These are phyloP conservation scores for Onygenales sp. DNA, from an alignment of 2,329 filamentous ascomycete species.

Conservation along the genomic window DNA sequence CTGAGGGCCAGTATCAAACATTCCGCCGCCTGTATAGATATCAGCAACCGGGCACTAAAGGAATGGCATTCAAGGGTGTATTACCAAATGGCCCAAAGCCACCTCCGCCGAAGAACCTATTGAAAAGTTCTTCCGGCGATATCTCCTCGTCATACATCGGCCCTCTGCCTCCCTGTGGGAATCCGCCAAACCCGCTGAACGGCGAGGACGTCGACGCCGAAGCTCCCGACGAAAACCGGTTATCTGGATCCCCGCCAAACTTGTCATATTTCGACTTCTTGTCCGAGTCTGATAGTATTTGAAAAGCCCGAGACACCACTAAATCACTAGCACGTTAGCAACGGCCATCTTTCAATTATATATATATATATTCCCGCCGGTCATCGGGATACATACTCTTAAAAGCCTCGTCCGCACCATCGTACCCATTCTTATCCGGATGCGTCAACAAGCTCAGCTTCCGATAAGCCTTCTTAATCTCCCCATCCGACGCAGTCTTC, in stretches of 20 bases:
- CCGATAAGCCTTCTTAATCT: conserved; percentile 96
- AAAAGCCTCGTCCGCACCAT: conserved; percentile 93
- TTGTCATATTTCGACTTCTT: conserved; percentile 84
- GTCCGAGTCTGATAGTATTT: conserved; percentile 83
- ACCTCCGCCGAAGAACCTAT: conserved; percentile 77
- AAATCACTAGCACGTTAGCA: conserved; percentile 5
- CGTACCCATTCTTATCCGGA: conserved; percentile 97
- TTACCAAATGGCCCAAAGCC: conserved; percentile 60
- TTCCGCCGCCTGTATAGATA: conserved; percentile 35
- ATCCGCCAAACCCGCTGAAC: conserved; percentile 34
- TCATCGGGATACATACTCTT: conserved; percentile 52
- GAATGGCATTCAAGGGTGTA: conserved; percentile 11
- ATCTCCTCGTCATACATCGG: conserved; percentile 83
- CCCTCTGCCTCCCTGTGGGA: conserved; percentile 35
- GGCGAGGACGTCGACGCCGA: conserved; percentile 31
- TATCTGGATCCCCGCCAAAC: conserved; percentile 88
- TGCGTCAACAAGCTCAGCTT: conserved; percentile 91
- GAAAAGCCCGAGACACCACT: conserved; percentile 89
- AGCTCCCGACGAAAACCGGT: conserved; percentile 56
- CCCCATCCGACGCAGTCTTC: conserved; percentile 59
- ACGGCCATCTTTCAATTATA: neutral
- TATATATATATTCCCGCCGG: neutral
- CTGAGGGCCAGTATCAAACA: conserved; percentile 69
- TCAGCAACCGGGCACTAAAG: neutral
- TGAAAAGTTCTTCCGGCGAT: conserved; percentile 92